A percentile compares a stretch with the other conserved stretches of the same genome.
phyloP scores from a whole-genome alignment of 306 rosid species.

The Cicer judaicum region DNA sequence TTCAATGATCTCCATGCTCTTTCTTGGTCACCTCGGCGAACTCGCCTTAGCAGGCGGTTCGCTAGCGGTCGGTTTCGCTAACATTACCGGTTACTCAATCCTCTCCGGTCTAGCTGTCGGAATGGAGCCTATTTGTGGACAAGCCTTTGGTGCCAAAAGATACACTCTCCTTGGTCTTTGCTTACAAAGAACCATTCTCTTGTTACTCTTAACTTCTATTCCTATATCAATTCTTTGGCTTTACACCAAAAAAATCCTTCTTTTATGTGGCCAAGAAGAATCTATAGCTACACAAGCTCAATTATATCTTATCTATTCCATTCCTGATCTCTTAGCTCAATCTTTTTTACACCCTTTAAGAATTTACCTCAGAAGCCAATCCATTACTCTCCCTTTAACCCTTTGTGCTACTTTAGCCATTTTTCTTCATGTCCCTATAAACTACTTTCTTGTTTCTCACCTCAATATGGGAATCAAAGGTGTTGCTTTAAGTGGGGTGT shows the following conservation, averaged over 20 bases:
- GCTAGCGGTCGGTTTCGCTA: constrained; percentile 81
- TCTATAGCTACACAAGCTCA: constrained; percentile 80
- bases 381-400: constrained; percentile 89
- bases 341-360: constrained; percentile 82
- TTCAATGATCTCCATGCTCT: constrained; percentile 91
- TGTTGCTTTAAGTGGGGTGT: constrained; percentile 73
- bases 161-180: constrained; percentile 74
- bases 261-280: constrained; percentile 75
- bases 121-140: constrained; percentile 93
- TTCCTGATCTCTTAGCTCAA: constrained; percentile 89
- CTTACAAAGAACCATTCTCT: constrained; percentile 71
- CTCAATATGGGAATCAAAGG: constrained; percentile 75
- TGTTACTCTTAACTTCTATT: constrained; percentile 58
- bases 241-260: constrained; percentile 66
- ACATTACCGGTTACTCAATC: constrained; percentile 91
- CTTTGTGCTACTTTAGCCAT: constrained; percentile 78
- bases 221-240: constrained; percentile 91
- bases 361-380: constrained; percentile 80
- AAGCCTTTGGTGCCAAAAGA: constrained; percentile 85
- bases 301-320: constrained; percentile 68
- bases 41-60: constrained; percentile 89
- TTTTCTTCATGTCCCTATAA: constrained; percentile 79
- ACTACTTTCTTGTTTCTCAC: constrained; percentile 64
- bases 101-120: constrained; percentile 91
- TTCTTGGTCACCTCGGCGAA: constrained; percentile 88